A percentile compares a stretch with the other conserved stretches of the same genome.
Evolutionary conservation across 108 stramenopile species (phyloP).

Genomic region (Epipyxis sp.): DNA sequence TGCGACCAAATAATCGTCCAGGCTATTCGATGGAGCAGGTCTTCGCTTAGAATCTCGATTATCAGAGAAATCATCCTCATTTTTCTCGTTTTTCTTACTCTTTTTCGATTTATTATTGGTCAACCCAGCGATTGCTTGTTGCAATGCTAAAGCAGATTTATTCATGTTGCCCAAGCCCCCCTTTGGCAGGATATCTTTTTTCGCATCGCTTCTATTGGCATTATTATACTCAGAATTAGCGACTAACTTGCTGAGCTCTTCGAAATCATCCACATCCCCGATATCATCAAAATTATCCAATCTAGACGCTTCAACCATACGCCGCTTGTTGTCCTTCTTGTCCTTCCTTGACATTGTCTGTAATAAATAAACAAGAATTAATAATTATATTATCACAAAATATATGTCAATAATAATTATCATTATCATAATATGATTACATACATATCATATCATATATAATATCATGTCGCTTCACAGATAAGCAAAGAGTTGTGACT

Average conservation of each 20-base stretch:
- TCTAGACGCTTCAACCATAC: conserved; percentile 45
- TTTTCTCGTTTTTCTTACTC: conserved; percentile 10
- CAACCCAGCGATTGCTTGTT: conserved; percentile 13
- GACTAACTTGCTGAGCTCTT: conserved; percentile 52
- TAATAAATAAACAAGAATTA: conserved; percentile 15
- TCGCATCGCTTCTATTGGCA: conserved; percentile 68
- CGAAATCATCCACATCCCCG: conserved; percentile 59
- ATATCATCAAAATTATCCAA: conserved; percentile 64
- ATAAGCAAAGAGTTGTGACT: too few species aligned
- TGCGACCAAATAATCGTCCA: not conserved
- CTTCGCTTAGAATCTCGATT: conserved; percentile 34
- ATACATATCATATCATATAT: too few species aligned
- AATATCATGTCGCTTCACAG: too few species aligned
- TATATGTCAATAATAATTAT: too few species aligned
- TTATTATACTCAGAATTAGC: conserved; percentile 62
- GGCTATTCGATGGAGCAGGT: not conserved
- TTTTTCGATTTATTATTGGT: not conserved
- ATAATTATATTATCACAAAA: too few species aligned
- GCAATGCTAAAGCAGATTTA: conserved; percentile 24
- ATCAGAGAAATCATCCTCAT: conserved; percentile 50
- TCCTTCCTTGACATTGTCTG: conserved; percentile 43
- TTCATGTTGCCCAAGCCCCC: conserved; percentile 32
- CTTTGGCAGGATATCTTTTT: conserved; percentile 40
- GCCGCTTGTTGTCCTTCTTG: conserved; percentile 46
- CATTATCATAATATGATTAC: too few species aligned